Evolutionary conservation across 139 green algal genomes (phyloP).

Genomic region (Micractinium sp.): DNA sequence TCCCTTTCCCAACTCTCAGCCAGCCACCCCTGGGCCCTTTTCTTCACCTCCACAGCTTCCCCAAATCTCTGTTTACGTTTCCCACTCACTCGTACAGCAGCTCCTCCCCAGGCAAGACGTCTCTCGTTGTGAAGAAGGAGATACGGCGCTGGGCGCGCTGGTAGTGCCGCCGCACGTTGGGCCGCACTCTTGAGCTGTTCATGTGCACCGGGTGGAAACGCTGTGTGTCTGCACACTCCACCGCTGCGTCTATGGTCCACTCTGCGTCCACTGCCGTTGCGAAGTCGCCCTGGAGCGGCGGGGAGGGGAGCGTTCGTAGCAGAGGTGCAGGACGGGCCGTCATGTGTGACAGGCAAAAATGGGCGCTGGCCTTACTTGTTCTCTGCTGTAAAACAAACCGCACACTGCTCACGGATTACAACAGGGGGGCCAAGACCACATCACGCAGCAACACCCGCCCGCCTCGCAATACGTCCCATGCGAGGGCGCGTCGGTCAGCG

Average conservation of each 20-base stretch:
- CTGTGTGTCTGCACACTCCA: constrained; percentile 32
- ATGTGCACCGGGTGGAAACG: constrained; percentile 69
- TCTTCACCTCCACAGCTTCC: no score
- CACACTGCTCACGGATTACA: background rate
- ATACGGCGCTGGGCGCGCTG: constrained; percentile 30
- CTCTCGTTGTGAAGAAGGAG: constrained; percentile 49
- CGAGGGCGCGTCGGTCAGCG: background rate
- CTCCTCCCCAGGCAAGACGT: constrained; percentile 42
- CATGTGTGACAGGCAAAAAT: background rate
- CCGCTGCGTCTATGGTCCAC: constrained; percentile 56
- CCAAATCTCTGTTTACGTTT: no score
- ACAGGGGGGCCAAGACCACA: no score
- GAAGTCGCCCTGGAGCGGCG: constrained; percentile 47
- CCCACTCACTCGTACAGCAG: constrained; percentile 27
- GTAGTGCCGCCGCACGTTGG: constrained; percentile 62
- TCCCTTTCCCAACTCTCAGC: no score
- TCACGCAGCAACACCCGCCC: background rate
- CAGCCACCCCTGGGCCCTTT: background rate
- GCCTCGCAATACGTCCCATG: background rate
- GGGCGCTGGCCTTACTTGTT: background rate
- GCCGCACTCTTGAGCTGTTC: constrained; percentile 53
- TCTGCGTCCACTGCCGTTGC: constrained; percentile 50
- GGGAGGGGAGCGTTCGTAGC: background rate
- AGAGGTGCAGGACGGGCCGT: no score
- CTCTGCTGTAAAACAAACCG: no score